Base-by-base conservation (phyloP, 495 filamentous ascomycete species). In the Entonaema liquescens region DNA sequence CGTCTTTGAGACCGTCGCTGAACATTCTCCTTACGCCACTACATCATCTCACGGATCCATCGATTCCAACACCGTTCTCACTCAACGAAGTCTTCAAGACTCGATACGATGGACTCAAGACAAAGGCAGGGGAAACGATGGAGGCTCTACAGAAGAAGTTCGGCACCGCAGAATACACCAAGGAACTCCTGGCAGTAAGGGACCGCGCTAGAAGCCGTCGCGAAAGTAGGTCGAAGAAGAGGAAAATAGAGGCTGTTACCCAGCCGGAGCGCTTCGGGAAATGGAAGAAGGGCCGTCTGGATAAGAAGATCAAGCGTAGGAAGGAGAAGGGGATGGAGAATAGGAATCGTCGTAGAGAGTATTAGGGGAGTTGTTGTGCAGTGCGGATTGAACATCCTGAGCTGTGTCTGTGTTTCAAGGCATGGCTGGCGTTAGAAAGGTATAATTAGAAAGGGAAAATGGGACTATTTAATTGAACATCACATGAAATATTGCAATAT, bases 271-370 rank as follows among this genome's bases (percentile, higher is more conserved):
- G 83, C 71, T 86, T 86, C 64, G 92, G 89, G 11, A 83, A 84
- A 74, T 88, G 90, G 71, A 99, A 98, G 89, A 88, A 86, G 79
- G 91, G 89, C 80, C 95, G 91, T 82, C 89, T 90, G 63, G 94
- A 94, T 72, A 89, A 89, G 82, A 94, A 95, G 85, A 93, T 89
- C 78, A 91, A 88, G 70, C 89, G 88, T 81, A 87, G 92, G 76
- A 95, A 92, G 81, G 92, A 91, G 79, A 92, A 85, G 79, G 89
- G 90, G 0, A 74, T 78, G 71, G 89, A 90, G 78, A 85, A 91
- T 79, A 87, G 89, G 76, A 89, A 89, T 56, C 81, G 83, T 78
- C 89, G 95, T 83, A 85, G 88, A 50, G 92, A 91, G 40, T 78
- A 78, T 47, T 77, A 25, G 67, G 23, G 28, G 28, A 19, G 2